Evolutionary conservation across 345 rosid genomes (phyloP).

Genomic region (Melaleuca alternifolia): DNA sequence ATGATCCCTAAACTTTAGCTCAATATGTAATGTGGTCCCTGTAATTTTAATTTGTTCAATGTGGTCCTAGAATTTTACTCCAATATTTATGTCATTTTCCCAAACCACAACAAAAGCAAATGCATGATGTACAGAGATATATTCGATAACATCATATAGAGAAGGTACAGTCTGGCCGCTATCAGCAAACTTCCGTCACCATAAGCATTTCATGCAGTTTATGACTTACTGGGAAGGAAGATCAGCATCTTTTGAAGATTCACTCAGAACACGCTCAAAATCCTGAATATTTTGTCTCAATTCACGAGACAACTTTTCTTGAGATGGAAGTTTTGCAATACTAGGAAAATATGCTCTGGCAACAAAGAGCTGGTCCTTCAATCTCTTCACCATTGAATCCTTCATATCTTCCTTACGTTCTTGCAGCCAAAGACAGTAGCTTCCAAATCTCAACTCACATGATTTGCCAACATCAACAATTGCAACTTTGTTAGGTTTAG

Average conservation of each 20-base stretch:
- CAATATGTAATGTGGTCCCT: too few relatives aligned
- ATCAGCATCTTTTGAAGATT: constrained; percentile 71
- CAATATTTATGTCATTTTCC: too few relatives aligned
- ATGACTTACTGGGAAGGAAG: constrained; percentile 78
- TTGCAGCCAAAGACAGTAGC: constrained; percentile 91
- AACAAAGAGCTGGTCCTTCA: constrained; percentile 86
- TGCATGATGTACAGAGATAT: not conserved
- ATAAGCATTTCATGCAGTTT: not conserved
- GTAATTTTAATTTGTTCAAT: too few relatives aligned
- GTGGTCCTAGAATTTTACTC: too few relatives aligned
- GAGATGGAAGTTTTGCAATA: constrained; percentile 81
- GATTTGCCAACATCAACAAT: constrained; percentile 33
- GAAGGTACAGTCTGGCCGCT: not conserved
- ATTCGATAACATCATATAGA: not conserved
- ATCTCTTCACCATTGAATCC: constrained; percentile 71
- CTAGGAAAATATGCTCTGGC: constrained; percentile 95
- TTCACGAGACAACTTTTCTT: constrained; percentile 62
- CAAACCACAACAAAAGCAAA: not conserved
- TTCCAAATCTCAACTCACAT: constrained; percentile 77
- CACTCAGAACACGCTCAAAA: constrained; percentile 81
- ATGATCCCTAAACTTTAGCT: too few relatives aligned
- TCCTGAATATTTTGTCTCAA: constrained; percentile 90
- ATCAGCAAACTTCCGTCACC: not conserved
- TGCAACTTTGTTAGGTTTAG: constrained; percentile 5
- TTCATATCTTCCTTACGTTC: constrained; percentile 77